Percentiles rank a stretch among this genome's conserved stretches.
These are phyloP conservation scores for Polytolypa hystricis DNA, from an alignment of 2,329 filamentous ascomycete genomes.

Conservation along the genomic window DNA sequence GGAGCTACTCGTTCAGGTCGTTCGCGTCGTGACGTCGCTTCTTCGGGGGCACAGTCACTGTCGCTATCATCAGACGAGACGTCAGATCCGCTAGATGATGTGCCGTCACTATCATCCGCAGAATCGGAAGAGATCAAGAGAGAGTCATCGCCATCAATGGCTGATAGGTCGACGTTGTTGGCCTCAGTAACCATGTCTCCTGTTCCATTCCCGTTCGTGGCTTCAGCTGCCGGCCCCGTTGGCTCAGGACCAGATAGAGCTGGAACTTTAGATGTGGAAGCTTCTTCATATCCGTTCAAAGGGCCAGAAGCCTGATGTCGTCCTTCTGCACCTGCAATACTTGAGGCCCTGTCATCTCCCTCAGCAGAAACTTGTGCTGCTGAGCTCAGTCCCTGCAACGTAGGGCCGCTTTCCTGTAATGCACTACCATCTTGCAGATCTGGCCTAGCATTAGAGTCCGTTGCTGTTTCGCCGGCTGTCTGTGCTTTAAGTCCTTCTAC, in stretches of 20 bases:
- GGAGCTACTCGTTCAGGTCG: conserved; percentile 30
- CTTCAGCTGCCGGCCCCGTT: not conserved
- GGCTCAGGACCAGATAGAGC: not conserved
- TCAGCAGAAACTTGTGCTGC: not conserved
- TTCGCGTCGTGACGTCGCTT: conserved; percentile 29
- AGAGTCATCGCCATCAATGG: not conserved
- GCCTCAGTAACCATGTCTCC: not conserved
- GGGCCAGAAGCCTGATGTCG: too few species aligned
- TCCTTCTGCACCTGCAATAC: not conserved
- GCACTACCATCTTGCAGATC: too few species aligned
- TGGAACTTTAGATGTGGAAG: not conserved
- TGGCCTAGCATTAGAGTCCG: not conserved
- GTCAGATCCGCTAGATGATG: conserved; percentile 28
- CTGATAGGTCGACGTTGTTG: not conserved
- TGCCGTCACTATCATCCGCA: conserved; percentile 15
- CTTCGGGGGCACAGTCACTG: conserved; percentile 27
- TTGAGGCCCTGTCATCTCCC: not conserved
- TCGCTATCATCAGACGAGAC: conserved; percentile 14
- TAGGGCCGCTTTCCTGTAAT: too few species aligned
- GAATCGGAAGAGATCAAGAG: not conserved
- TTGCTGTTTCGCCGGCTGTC: conserved; percentile 1
- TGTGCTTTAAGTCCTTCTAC: conserved; percentile 16
- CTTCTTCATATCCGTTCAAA: too few species aligned
- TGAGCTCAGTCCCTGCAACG: too few species aligned
- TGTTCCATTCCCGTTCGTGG: not conserved